Conservation (phyloP, 805 yeast genomes). For the Ogataea zsoltii region DNA sequence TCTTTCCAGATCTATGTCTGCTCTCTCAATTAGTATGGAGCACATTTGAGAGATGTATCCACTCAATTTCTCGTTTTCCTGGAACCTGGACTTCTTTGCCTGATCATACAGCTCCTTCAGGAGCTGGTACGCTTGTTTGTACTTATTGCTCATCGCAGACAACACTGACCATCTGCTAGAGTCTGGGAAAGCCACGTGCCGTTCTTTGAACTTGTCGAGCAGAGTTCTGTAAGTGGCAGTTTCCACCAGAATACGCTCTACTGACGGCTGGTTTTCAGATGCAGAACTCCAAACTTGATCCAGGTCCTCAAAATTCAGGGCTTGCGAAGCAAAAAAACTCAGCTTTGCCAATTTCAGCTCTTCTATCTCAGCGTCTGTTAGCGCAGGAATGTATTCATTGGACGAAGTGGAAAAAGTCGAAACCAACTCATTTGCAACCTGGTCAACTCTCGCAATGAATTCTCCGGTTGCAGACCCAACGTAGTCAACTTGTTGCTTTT, state of each 20-base stretch:
- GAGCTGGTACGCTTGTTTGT: conserved; percentile 42
- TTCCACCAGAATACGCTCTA: conserved; percentile 43
- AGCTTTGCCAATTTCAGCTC: conserved; percentile 37
- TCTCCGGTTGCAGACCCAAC: not conserved
- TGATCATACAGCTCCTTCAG: conserved; percentile 28
- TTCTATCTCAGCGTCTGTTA: conserved; percentile 30
- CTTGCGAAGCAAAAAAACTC: conserved; percentile 32
- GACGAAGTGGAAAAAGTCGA: conserved; percentile 19
- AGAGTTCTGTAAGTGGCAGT: conserved; percentile 45
- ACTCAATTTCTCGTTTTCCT: conserved; percentile 25
- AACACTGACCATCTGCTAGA: conserved; percentile 42
- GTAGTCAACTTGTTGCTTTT: conserved; percentile 6
- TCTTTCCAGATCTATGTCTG: conserved; percentile 54
- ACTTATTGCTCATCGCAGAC: conserved; percentile 37
- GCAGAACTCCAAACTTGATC: conserved; percentile 37
- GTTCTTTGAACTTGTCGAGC: conserved; percentile 36
- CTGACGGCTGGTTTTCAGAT: conserved; percentile 21
- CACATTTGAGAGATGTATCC: conserved; percentile 36
- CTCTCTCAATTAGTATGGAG: conserved; percentile 47
- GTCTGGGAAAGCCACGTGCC: conserved; percentile 12
- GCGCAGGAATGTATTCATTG: conserved; percentile 29
- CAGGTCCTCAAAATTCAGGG: conserved; percentile 30
- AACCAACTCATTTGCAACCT: conserved; percentile 10
- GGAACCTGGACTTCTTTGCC: conserved; percentile 12
- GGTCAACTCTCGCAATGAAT: conserved; percentile 21